phyloP scores from a whole-genome alignment of 495 filamentous ascomycete genomes.

The Neurospora intermedia region DNA sequence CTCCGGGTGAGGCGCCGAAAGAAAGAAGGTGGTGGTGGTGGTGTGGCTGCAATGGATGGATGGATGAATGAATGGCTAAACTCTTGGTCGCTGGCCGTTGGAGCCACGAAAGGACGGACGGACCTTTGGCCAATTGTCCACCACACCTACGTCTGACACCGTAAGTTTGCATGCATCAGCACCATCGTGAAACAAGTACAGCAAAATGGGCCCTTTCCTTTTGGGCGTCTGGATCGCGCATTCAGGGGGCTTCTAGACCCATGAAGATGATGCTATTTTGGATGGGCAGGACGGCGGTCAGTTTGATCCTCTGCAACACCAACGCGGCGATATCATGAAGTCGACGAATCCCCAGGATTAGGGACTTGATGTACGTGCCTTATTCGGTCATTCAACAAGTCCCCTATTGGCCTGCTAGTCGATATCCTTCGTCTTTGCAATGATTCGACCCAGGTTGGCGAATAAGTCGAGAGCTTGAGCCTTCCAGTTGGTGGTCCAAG shows the following conservation, averaged over 20 bases:
- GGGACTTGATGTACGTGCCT: too few species aligned
- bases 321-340: not conserved
- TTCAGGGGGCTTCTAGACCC: not conserved
- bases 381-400: too few species aligned
- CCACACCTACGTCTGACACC: not conserved
- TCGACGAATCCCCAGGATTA: not conserved
- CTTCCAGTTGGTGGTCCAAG: not conserved
- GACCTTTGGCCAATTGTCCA: not conserved
- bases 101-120: not conserved
- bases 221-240: not conserved
- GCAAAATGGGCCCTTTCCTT: not conserved
- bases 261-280: not conserved
- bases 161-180: not conserved
- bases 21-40: not conserved
- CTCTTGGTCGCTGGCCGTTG: not conserved
- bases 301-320: not conserved
- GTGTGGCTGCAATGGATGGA: not conserved
- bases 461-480: not conserved
- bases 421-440: not conserved
- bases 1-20: not conserved
- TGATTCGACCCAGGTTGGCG: not conserved
- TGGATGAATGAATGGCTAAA: not conserved
- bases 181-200: not conserved
- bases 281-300: not conserved
- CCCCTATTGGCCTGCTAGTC: not conserved